Evolutionary conservation across 192 early-diverging fungal genomes (phyloP), one percentile per base, ranked within the genome.

Genomic region (Funneliformis geosporum): DNA sequence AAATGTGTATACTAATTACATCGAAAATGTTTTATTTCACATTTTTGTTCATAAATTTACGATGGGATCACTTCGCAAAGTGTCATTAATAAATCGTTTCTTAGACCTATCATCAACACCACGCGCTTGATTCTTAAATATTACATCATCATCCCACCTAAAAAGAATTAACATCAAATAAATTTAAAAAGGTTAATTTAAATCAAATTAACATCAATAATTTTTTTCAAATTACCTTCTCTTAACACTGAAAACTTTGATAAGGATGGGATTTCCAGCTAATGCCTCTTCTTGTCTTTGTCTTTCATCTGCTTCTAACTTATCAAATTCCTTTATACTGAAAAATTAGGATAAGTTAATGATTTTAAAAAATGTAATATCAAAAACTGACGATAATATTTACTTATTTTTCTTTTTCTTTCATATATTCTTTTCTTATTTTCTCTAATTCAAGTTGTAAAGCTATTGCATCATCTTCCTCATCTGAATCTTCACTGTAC

Each of bases 131-230:
- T 99, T 98, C 80, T 95, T 95, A 84, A 99, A 99, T 47, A 99
- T 92, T 50, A 99, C 98, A 83, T 99, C 98, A 75, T 99, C 97
- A 82, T 99, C 97, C 98, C 97, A 98, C 70, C 95, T 90, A 23
- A 25, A n/a, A 46, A 44, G 43, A 40, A 39, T 11, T 18, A 33
- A 76, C 39, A 73, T 12, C 28, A 27, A n/a, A 39, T 44, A n/a
- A n/a, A n/a, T 67, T 23, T 64, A 16, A n/a, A 1, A 28, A 21
- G n/a, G 55, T 23, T 70, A 55, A 67, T 70, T 25, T 38, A 33
- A 68, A 46, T 9, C 8, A 8, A 44, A 42, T 44, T 28, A 38
- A 69, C 43, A 33, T 50, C 47, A 39, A 14, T 25, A 33, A 4
- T 18, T 2, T 80, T 46, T 44, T 50, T n/a, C 25, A 60, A 25